Conservation (phyloP, 2,329 filamentous ascomycete species). For the Monilinia fructicola region DNA sequence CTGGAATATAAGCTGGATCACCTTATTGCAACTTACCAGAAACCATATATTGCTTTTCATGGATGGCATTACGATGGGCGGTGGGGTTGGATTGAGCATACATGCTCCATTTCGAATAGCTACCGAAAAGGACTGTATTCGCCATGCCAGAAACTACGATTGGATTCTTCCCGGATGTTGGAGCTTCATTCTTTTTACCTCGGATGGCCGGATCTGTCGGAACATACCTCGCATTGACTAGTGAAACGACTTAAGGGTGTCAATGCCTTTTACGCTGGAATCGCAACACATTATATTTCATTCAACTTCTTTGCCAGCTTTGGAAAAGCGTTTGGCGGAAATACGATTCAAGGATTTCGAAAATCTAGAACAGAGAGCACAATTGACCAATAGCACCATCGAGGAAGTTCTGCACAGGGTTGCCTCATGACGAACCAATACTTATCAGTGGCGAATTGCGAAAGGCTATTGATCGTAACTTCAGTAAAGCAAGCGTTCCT, state of each 20-base stretch:
- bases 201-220: constrained; percentile 83
- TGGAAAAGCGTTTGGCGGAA: constrained; percentile 85
- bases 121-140: constrained; percentile 93
- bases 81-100: constrained; percentile 88
- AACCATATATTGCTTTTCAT: constrained; percentile 92
- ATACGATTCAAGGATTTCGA: constrained; percentile 83
- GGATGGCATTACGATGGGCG: constrained; percentile 98
- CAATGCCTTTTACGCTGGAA: constrained; percentile 84
- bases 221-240: constrained; percentile 91
- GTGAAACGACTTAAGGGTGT: constrained; percentile 79
- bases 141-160: constrained; percentile 99
- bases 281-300: constrained; percentile 98
- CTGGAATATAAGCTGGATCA: constrained; percentile 97
- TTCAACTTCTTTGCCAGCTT: constrained; percentile 76
- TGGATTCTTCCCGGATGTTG: constrained; percentile 97
- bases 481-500: constrained; percentile 63
- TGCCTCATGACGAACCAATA: constrained; percentile 73
- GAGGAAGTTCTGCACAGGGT: constrained; percentile 88
- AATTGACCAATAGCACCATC: constrained; percentile 80
- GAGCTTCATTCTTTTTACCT: constrained; percentile 92
- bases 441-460: constrained; percentile 69
- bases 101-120: constrained; percentile 96
- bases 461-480: constrained; percentile 80
- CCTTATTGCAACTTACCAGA: constrained; percentile 87
- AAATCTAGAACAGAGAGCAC: constrained; percentile 59